These are phyloP conservation scores for Diaporthe velutina DNA, from an alignment of 2,329 filamentous ascomycete species.

Conservation along the genomic window DNA sequence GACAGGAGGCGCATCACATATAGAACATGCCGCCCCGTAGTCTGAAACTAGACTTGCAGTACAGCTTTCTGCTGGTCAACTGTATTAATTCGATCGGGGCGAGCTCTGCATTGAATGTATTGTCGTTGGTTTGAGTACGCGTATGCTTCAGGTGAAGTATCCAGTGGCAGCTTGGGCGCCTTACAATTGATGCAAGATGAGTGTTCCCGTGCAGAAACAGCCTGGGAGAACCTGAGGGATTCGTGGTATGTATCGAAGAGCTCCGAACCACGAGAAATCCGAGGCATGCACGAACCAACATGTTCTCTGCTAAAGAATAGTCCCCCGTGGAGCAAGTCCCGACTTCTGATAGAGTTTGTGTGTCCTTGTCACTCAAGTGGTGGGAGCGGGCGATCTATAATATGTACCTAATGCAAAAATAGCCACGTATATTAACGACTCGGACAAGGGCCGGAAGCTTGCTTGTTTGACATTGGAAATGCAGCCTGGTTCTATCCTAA, in stretches of 20 bases:
- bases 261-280: background rate
- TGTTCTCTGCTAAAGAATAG: too few relatives aligned
- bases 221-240: background rate
- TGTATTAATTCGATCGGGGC: background rate
- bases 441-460: background rate
- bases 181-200: background rate
- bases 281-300: background rate
- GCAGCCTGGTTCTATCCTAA: constrained; percentile 24
- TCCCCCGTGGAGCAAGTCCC: background rate
- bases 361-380: too few relatives aligned
- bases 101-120: background rate
- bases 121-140: background rate
- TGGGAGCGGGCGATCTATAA: background rate
- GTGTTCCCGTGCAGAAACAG: too few relatives aligned
- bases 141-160: background rate
- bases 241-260: background rate
- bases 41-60: too few relatives aligned
- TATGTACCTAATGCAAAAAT: background rate
- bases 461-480: background rate
- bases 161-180: background rate
- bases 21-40: too few relatives aligned
- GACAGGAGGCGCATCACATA: too few relatives aligned
- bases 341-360: too few relatives aligned
- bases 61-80: too few relatives aligned
- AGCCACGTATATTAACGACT: background rate